Evolutionary conservation across 352 stramenopile genomes (phyloP), one percentile per base, ranked within the genome.

Genomic region (Pythium biforme): DNA sequence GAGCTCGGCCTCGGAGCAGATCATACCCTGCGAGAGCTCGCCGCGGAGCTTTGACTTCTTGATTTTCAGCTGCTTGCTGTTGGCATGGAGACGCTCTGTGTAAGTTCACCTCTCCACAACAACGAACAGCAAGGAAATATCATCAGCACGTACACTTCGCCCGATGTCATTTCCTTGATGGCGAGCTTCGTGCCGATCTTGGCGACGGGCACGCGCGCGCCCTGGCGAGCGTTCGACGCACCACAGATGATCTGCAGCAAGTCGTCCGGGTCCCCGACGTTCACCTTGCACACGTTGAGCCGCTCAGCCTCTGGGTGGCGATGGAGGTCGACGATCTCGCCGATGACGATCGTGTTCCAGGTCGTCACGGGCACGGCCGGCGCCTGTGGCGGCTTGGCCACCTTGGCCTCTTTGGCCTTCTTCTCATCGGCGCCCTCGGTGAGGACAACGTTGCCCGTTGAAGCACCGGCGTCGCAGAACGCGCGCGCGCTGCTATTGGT

Each of bases 1-100:
- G 10, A 92, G 73, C 64, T 92, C 83, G 6, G 73, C 81, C 64
- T 92, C 83, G 1, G 83, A 92, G 70, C 83, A 92, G 66, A 92
- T 92, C 81, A 92, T 92, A 31, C 83, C 83, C 47, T 89, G 79
- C 27, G 83, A 92, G 12, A 90, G 46, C 53, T 92, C 81, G 61
- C 83, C 83, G 33, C 83, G 83, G 27, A 92, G 68, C 66, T 92
- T 92, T 31, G 79, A 89, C 71, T 90, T 93, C 43, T 93, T 90
- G 71, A 93, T 93, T 71, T 90, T 93, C 22, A 93, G 66, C 51
- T 88, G 78, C 57, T 88, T 90, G 25, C 78, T 90, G 59, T 53
- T 43, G 43, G 62, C 29, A 45, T 25, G 48, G 41, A 47, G 8
- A 51, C 39, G 5, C 3, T 45, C 33, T 6, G 39, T 50, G 7